phyloP scores from a whole-genome alignment of 805 yeast genomes.

The Saccharomyces cerevisiae region DNA sequence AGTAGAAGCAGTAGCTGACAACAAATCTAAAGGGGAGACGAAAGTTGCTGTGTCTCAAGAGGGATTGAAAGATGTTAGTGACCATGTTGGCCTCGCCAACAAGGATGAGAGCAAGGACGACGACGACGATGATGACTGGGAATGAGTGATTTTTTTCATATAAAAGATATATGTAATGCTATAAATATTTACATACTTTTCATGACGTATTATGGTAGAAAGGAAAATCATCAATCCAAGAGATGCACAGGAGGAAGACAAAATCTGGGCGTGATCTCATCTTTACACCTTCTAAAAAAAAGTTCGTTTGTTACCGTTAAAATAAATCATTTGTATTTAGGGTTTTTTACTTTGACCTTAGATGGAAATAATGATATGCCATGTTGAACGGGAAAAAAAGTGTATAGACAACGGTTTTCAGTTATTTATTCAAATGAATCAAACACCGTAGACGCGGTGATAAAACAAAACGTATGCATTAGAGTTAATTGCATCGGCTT shows the following conservation, averaged over 20 bases:
- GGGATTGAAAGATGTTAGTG: slow-evolving; percentile 44
- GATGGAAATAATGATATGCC: neutral
- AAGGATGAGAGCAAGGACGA: slow-evolving; percentile 20
- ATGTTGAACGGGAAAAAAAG: neutral
- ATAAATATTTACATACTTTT: neutral
- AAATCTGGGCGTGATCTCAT: neutral
- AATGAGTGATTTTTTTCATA: slow-evolving; percentile 25
- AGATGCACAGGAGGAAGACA: neutral
- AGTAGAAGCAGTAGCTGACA: slow-evolving; percentile 4
- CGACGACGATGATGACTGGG: slow-evolving; percentile 58
- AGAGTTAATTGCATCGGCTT: slow-evolving; percentile 49
- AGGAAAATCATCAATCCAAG: neutral
- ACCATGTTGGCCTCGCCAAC: slow-evolving; percentile 8
- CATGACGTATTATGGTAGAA: neutral
- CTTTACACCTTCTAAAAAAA: neutral
- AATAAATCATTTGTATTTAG: neutral
- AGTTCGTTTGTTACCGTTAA: neutral
- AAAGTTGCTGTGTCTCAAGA: slow-evolving; percentile 4
- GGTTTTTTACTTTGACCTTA: neutral
- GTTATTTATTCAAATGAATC: neutral
- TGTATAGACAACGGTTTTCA: neutral
- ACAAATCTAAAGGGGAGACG: slow-evolving; percentile 5
- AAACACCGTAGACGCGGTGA: slow-evolving; percentile 33
- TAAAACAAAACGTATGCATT: slow-evolving; percentile 84
- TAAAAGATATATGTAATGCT: neutral